A percentile compares a stretch with the other conserved stretches of the same genome.
Evolutionary conservation across 1,284 basidiomycete genomes (phyloP).

Genomic region (Abortiporus biennis): DNA sequence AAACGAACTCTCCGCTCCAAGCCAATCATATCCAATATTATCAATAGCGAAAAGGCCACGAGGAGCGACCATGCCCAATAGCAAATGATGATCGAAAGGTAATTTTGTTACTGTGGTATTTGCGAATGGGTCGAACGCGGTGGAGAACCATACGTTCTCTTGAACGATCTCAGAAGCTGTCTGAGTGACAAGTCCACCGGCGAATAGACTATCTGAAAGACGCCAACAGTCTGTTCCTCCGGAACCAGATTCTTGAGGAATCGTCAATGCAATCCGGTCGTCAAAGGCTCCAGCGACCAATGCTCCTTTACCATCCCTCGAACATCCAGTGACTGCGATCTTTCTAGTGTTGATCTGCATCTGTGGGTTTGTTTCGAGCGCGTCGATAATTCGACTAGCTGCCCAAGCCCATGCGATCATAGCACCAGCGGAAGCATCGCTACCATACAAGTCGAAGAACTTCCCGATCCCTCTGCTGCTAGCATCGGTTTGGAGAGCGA

Average conservation of each 20-base stretch:
- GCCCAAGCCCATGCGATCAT: conserved; percentile 56
- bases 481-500: conserved; percentile 37
- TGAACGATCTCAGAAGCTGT: conserved; percentile 45
- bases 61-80: conserved; percentile 46
- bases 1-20: conserved; percentile 38
- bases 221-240: conserved; percentile 54
- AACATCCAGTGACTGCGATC: conserved; percentile 51
- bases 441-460: conserved; percentile 49
- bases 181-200: conserved; percentile 32
- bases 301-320: conserved; percentile 50
- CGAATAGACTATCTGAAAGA: conserved; percentile 37
- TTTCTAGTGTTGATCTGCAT: conserved; percentile 39
- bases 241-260: conserved; percentile 52
- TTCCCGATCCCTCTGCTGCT: conserved; percentile 43
- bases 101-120: conserved; percentile 30
- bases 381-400: conserved; percentile 49
- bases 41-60: conserved; percentile 43
- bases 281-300: conserved; percentile 50
- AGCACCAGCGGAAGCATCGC: conserved; percentile 35
- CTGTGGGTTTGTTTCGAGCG: conserved; percentile 33
- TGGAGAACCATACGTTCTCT: conserved; percentile 51
- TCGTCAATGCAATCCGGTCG: conserved; percentile 33
- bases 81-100: conserved; percentile 50
- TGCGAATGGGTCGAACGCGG: conserved; percentile 37
- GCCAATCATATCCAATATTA: conserved; percentile 46